Evolutionary conservation across 2,329 filamentous ascomycete species (phyloP), one percentile per base, ranked within the genome.

Genomic region (Cladobotryum mycophilum): DNA sequence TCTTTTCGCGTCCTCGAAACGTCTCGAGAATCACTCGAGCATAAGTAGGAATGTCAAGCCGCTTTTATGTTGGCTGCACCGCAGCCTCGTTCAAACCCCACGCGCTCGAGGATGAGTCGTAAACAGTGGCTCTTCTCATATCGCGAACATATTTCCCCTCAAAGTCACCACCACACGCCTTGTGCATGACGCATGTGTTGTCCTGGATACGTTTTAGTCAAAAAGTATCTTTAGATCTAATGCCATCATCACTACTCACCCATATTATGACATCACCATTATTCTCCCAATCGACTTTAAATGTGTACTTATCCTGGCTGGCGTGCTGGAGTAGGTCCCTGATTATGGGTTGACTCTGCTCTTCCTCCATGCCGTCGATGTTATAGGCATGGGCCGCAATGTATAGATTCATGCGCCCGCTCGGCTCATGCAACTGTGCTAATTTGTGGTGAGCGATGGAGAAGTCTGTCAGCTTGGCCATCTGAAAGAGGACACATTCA

Each of bases 161-260:
- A 53, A 76, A 80, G 0, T 61, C 60, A 0, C 78, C 78, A 1
- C 67, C 66, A 1, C 68, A 71, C 0, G 76, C 76, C 5, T 78
- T 64, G 61, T 84, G 79, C 69, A 82, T 70, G 14, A 77, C 74
- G 45, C 70, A 73, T 0, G 76, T 75, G 59, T 83, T 83, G 56
- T 84, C 80, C 80, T 80, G 83, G 15, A 79, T 69, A 81, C 67
- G 5, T 64, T 68, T 64, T 68, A 7, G 74, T 52, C 0, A 70
- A 60, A 5, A 5, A 3, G 3, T 20, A 56, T 77, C 76, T 58
- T 75, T 74, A 1, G 68, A 61, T 11, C 2, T 8, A 11, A 30
- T 30, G 25, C 6, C 9, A 20, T 20, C 20, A 20, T 30, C 9
- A 30, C 8, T 6, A 30, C 25, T 30, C 6, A 30, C 25, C 25